phyloP scores from a whole-genome alignment of 495 filamentous ascomycete species.

The Rhypophila decipiens region DNA sequence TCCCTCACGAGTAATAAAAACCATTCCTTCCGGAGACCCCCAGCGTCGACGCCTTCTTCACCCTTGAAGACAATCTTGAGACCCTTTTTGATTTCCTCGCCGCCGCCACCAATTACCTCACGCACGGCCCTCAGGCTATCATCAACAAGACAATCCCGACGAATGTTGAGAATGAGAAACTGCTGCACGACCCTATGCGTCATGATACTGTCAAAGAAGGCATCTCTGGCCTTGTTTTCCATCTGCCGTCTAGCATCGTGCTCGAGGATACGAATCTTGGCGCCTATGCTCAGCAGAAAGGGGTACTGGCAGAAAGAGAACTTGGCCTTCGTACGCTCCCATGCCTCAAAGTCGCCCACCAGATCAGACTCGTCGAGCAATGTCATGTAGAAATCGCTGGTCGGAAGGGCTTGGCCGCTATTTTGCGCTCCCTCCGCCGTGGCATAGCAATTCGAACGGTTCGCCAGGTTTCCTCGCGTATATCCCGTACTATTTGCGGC shows the following conservation, averaged over 20 bases:
- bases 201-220: constrained; percentile 85
- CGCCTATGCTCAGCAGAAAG: constrained; percentile 87
- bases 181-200: constrained; percentile 67
- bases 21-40: constrained; percentile 92
- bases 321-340: constrained; percentile 68
- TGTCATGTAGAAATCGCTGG: constrained; percentile 82
- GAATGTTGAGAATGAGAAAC: constrained; percentile 71
- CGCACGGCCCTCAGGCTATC: constrained; percentile 84
- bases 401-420: constrained; percentile 47
- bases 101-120: constrained; percentile 74
- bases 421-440: constrained; percentile 11
- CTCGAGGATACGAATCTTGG: constrained; percentile 89
- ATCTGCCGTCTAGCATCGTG: constrained; percentile 88
- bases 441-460: background rate
- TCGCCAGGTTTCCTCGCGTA: constrained; percentile 17
- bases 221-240: constrained; percentile 82
- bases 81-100: constrained; percentile 90
- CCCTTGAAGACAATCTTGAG: constrained; percentile 80
- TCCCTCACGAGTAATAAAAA: constrained; percentile 87
- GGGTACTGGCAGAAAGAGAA: constrained; percentile 95
- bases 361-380: constrained; percentile 81
- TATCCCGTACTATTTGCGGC: constrained; percentile 64
- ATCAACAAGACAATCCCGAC: constrained; percentile 84
- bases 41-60: constrained; percentile 90
- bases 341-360: constrained; percentile 80